Evolutionary conservation across 257 asterid species (phyloP), one percentile per base, ranked within the genome.

Genomic region (Gardenia jasminoides): DNA sequence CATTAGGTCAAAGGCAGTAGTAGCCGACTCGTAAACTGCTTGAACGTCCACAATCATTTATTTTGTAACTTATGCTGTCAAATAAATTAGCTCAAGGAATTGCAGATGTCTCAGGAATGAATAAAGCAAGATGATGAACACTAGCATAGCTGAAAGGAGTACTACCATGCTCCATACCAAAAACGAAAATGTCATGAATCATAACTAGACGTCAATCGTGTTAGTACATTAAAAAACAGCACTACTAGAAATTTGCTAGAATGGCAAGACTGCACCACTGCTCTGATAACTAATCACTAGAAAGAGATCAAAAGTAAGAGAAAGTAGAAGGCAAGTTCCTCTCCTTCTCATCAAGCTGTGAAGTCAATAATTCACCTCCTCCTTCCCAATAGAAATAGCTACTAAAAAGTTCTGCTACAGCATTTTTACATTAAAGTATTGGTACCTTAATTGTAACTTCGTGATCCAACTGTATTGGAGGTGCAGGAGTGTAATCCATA

Each of bases 361-460:
- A 30, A 6, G 24, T 59, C 13, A 12, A 22, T 24, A n/a, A 9
- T 26, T 26, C 44, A 13, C 33, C 44, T 26, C 56, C 71, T 1
- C 39, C 20, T 52, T 26, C 69, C 44, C 26, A 76, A 11, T 36
- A 36, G 56, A 20, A 22, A 24, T 41, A 6, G 62, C 16, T 11
- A 66, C 10, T 48, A 47, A 67, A 67, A 10, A 44, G 59, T 58
- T 41, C n/a, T 19, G 0, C 46, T 22, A 13, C 12, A 47, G 52
- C 22, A 52, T 24, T 15, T 41, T 17, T 9, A 6, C 30, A 44
- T 17, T 9, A 43, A 43, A 72, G 47, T 3, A 66, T 61, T 19
- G 76, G 46, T 86, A 92, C 98, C 97, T 91, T 92, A 68, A 92
- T 89, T n/a, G 90, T 96, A 31, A 96, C 97, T 31, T 88, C 90